Evolutionary conservation across 23 red algal species (phyloP), one percentile per base, ranked within the genome.

Genomic region (Agarophyton chilense): DNA sequence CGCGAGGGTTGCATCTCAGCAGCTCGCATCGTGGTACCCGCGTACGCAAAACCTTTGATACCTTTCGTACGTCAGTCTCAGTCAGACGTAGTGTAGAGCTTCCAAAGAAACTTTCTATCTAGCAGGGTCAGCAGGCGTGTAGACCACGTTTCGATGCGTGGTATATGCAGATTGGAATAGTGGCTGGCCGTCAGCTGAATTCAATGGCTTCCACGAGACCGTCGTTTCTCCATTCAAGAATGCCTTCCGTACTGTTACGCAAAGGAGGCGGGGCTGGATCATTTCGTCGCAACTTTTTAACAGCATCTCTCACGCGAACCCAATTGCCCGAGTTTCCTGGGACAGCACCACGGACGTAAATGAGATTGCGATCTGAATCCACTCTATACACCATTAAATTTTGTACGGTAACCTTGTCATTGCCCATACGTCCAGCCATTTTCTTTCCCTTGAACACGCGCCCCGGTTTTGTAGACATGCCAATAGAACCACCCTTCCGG

Each of bases 371-470:
- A 28, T 62, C 64, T 14, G 38, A 43, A 79, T 98, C 96, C 11
- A 98, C 49, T 8, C 96, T 78, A n/a, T 87, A 78, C 44, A 98
- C 80, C 82, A 81, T 81, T 65, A 98, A 73, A 65, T 77, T 93
- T 45, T 90, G 81, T 13, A 98, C 92, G 1, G 92, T 95, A 8
- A 67, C 73, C 38, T 66, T 49, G 4, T 91, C 83, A 44, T 92
- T 89, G 38, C 97, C 97, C 97, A 99, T 99, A 9, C 82, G 80
- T 14, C 97, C 97, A 25, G 97, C 93, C 97, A 99, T 99, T 81
- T 95, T 95, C 72, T 94, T 96, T 3, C 97, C 97, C 61, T 85
- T 90, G 19, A 87, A 92, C 72, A 92, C 87, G 16, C 89, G 66
- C 2, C 91, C 92, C 26, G 90, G 87, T 34, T 81, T 86, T 26